A percentile compares a stretch with the other conserved stretches of the same genome.
phyloP scores from a whole-genome alignment of 495 filamentous ascomycete species.

The Oleoguttula mirabilis region DNA sequence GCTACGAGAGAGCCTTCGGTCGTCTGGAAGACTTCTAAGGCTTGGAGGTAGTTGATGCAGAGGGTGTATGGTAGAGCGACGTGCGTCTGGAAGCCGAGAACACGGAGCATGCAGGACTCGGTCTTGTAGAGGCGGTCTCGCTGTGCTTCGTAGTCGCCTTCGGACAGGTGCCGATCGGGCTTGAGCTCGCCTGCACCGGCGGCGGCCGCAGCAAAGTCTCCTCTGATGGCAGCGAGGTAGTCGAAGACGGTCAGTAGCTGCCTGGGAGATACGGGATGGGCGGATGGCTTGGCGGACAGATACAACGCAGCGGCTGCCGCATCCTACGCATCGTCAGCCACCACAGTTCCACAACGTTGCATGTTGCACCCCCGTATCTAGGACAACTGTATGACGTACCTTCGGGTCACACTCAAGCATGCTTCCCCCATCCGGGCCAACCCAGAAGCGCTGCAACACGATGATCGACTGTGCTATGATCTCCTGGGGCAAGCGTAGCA shows the following conservation, averaged over 20 bases:
- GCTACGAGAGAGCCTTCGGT: slow-evolving; percentile 38
- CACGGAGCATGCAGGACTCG: slow-evolving; percentile 63
- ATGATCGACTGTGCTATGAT: slow-evolving; percentile 81
- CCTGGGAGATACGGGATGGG: slow-evolving; percentile 60
- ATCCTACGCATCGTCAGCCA: slow-evolving; percentile 40
- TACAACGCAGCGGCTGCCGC: slow-evolving; percentile 72
- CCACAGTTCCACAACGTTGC: no score
- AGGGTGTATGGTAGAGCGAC: slow-evolving; percentile 74
- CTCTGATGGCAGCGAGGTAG: neutral
- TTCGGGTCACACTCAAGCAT: slow-evolving; percentile 44
- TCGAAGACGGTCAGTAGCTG: slow-evolving; percentile 60
- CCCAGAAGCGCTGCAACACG: slow-evolving; percentile 78
- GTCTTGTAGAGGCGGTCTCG: slow-evolving; percentile 51
- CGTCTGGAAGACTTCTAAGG: slow-evolving; percentile 49
- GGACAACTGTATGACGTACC: slow-evolving; percentile 37
- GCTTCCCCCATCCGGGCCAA: slow-evolving; percentile 54
- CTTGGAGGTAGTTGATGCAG: slow-evolving; percentile 86
- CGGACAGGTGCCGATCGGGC: slow-evolving; percentile 56
- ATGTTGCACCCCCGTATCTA: no score
- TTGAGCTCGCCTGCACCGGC: slow-evolving; percentile 30
- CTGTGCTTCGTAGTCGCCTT: slow-evolving; percentile 52
- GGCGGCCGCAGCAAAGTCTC: slow-evolving; percentile 14
- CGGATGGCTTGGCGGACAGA: slow-evolving; percentile 72
- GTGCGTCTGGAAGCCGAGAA: slow-evolving; percentile 70
- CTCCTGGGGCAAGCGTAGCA: slow-evolving; percentile 78